Evolutionary conservation across 257 asterid species (phyloP), one percentile per base, ranked within the genome.

Genomic region (Anisodus tanguticus): DNA sequence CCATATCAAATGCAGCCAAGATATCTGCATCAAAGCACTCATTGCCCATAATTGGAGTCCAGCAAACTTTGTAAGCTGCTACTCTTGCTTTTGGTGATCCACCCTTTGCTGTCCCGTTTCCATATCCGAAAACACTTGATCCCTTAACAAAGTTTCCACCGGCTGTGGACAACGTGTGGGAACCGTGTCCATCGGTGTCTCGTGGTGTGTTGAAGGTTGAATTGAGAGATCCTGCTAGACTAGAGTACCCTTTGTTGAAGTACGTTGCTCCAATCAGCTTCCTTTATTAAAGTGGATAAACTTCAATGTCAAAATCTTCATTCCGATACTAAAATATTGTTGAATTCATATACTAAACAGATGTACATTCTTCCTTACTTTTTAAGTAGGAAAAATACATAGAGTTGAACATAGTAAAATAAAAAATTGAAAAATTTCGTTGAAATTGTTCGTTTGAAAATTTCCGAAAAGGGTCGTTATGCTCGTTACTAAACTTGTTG

Each of bases 51-150:
- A 90, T 87, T 2, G 98, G 96, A 63, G 99, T 92, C 94, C 94
- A 94, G 86, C 99, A 95, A 39, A 95, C 99, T 90, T 91, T 94
- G 90, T 95, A 95, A 41, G 99, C 98, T n/a, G 97, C 98, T 47
- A 95, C 97, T 59, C 99, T 86, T 80, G 99, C 98, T 86, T 83
- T 91, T 2, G 99, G 99, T 0, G 99, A 95, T 41, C 99, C 99
- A 2, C 99, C 99, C 85, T 94, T 94, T 13, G 98, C 99, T 39
- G 98, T 94, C 35, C 99, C 99, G 1, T 93, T 93, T 76, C 98
- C 99, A 6, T 85, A 89, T 47, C 98, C 98, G 5, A 94, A 91
- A 47, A 96, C 93, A 83, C 77, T 94, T 41, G 98, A 94, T 45
- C 89, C 90, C 1, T 88, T 55, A 15, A 94, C 98, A 26, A 92